These are phyloP conservation scores for Sugiyamaella qingdaonensis DNA, from an alignment of 805 yeast species.

Conservation along the genomic window DNA sequence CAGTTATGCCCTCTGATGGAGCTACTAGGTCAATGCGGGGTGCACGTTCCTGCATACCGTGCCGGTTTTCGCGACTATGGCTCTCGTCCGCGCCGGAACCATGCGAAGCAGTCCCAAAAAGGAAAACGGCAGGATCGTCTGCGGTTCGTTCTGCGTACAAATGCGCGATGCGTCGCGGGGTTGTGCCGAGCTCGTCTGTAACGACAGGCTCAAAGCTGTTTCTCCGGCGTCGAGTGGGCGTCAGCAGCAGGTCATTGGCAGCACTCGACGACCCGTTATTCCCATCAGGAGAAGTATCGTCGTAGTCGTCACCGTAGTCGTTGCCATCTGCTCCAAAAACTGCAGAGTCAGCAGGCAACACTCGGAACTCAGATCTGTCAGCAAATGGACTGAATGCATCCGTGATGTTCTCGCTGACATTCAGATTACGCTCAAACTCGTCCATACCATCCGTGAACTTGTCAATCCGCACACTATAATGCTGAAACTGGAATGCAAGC, in stretches of 20 bases:
- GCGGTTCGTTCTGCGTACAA: not conserved
- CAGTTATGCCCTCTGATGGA: conserved; percentile 1
- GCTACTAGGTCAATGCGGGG: not conserved
- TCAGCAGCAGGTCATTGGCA: conserved; percentile 3
- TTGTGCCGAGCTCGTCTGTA: conserved; percentile 4
- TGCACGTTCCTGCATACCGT: not conserved
- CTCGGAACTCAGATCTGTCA: not conserved
- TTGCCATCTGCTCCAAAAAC: not conserved
- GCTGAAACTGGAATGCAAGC: conserved; percentile 16
- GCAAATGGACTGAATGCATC: conserved; percentile 17
- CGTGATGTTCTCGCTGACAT: conserved; percentile 14
- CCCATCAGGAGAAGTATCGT: not conserved
- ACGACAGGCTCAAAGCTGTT: not conserved
- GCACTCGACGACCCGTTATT: not conserved
- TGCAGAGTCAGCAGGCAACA: not conserved
- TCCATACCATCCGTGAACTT: conserved; percentile 12
- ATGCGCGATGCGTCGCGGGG: conserved; percentile 4
- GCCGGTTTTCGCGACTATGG: no score
- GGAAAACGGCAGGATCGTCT: not conserved
- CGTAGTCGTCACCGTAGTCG: not conserved
- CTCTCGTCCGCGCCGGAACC: no score
- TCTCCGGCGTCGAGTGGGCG: conserved; percentile 4
- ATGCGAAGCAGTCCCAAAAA: not conserved
- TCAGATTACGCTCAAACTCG: conserved; percentile 9
- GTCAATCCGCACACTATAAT: conserved; percentile 7